Conservation (phyloP, 1,284 basidiomycete species). For the Lentinula novae-zelandiae region DNA sequence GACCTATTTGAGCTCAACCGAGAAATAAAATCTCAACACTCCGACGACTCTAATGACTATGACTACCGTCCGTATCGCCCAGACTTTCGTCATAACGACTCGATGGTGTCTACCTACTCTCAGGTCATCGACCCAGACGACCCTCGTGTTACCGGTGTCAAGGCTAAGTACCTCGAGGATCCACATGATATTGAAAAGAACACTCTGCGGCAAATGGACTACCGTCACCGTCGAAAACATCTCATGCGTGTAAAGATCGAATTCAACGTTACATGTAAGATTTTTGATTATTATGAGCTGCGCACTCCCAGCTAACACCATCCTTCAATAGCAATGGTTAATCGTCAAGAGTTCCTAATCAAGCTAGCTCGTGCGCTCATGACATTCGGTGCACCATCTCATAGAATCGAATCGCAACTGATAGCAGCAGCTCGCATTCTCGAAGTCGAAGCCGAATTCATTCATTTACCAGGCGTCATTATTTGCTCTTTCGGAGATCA, state of each 20-base stretch:
- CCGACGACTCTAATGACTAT: not conserved
- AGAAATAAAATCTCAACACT: conserved; percentile 20
- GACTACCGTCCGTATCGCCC: conserved; percentile 21
- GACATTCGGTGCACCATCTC: conserved; percentile 82
- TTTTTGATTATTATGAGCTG: conserved; percentile 12
- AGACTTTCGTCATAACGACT: conserved; percentile 11
- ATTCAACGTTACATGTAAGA: conserved; percentile 64
- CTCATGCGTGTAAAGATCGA: conserved; percentile 60
- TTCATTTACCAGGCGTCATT: conserved; percentile 77
- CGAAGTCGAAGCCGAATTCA: conserved; percentile 79
- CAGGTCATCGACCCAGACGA: conserved; percentile 53
- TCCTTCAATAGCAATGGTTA: conserved; percentile 48
- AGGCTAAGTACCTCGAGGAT: conserved; percentile 45
- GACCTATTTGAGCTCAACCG: conserved; percentile 46
- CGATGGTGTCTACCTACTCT: conserved; percentile 33
- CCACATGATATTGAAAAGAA: conserved; percentile 57
- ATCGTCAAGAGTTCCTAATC: conserved; percentile 75
- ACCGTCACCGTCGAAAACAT: conserved; percentile 60
- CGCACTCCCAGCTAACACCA: not conserved
- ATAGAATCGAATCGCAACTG: conserved; percentile 83
- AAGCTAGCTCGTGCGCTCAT: conserved; percentile 81
- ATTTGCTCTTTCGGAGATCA: conserved; percentile 81
- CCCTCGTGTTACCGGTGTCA: conserved; percentile 44
- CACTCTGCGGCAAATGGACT: conserved; percentile 58
- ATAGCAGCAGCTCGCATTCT: conserved; percentile 77